These are phyloP conservation scores for Termitomyces sp. DNA, from an alignment of 768 basidiomycete species.

Conservation along the genomic window DNA sequence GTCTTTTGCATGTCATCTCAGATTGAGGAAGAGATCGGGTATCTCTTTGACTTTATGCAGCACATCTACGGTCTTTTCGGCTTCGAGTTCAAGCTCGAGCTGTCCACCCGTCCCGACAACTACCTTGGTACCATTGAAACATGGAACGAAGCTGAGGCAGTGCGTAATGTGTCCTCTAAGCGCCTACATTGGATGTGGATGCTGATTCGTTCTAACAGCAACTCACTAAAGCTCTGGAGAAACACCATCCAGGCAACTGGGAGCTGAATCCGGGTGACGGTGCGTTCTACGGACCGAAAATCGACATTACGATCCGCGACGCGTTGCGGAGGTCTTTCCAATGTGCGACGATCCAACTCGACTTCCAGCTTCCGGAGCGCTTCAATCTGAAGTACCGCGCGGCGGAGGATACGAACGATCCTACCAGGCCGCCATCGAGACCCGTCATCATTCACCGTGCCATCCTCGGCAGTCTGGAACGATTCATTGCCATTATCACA, in stretches of 20 bases:
- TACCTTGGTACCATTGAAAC: constrained; percentile 84
- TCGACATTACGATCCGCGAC: constrained; percentile 94
- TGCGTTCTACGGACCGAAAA: constrained; percentile 99
- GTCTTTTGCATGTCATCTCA: constrained; percentile 96
- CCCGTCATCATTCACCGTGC: constrained; percentile 99
- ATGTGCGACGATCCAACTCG: constrained; percentile 97
- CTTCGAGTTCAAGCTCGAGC: constrained; percentile 88
- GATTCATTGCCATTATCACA: constrained; percentile 95
- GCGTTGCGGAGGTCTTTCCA: constrained; percentile 92
- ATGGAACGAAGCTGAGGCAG: constrained; percentile 86
- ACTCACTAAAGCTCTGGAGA: constrained; percentile 79
- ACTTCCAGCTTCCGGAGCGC: constrained; percentile 96
- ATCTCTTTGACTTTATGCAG: constrained; percentile 92
- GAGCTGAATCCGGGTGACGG: constrained; percentile 92
- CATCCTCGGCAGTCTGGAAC: constrained; percentile 87
- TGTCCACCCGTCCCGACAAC: constrained; percentile 96
- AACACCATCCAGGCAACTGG: constrained; percentile 86
- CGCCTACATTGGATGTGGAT: not conserved
- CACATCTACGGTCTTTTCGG: constrained; percentile 92
- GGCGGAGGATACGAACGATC: constrained; percentile 59
- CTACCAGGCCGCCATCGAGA: constrained; percentile 51
- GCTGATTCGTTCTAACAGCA: constrained; percentile 41
- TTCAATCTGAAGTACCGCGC: constrained; percentile 93
- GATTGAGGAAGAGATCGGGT: constrained; percentile 83
- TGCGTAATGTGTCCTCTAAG: constrained; percentile 24